phyloP scores from a whole-genome alignment of 768 basidiomycete species.

The Filobasidium wieringae region DNA sequence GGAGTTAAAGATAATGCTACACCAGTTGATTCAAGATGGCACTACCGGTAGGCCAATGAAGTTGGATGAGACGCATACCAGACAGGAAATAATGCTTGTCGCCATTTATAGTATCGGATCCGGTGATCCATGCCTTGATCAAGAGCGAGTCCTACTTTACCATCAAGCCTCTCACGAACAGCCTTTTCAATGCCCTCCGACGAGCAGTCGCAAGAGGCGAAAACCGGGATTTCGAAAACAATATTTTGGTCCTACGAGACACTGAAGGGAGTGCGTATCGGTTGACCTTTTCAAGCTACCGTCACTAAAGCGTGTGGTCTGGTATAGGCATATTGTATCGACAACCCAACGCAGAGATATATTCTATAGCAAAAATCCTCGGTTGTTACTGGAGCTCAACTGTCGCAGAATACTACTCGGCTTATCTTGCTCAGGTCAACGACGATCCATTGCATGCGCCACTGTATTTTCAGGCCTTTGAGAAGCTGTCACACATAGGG shows the following conservation, averaged over 20 bases:
- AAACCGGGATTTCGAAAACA: too few relatives aligned
- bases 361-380: not conserved
- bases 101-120: too few relatives aligned
- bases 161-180: not conserved
- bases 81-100: not conserved
- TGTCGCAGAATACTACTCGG: not conserved
- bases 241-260: too few relatives aligned
- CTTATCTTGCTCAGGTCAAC: not conserved
- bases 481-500: not conserved
- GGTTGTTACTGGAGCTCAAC: not conserved
- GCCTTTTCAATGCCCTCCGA: not conserved
- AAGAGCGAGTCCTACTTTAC: not conserved
- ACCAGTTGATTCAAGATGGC: not conserved
- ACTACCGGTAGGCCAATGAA: not conserved
- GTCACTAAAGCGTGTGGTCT: too few relatives aligned
- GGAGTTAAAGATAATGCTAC: conserved; percentile 1
- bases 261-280: too few relatives aligned
- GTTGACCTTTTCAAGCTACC: too few relatives aligned
- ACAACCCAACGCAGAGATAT: too few relatives aligned
- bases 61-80: not conserved
- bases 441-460: not conserved
- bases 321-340: too few relatives aligned
- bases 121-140: not conserved
- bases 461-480: not conserved
- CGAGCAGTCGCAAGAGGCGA: too few relatives aligned